phyloP scores from a whole-genome alignment of 164 flowering plant species.

The Vitis riparia region DNA sequence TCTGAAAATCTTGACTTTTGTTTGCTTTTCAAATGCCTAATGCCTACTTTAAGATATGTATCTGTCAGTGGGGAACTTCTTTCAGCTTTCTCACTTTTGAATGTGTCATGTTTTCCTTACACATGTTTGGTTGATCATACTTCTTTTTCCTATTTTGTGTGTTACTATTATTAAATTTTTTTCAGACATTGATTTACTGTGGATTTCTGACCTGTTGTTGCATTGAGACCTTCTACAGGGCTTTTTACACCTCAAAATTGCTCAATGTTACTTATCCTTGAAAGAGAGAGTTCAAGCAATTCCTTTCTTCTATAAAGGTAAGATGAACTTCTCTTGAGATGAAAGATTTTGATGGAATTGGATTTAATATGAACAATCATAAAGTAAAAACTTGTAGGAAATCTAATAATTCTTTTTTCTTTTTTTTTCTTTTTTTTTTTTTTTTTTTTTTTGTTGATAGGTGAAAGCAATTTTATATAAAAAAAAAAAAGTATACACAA shows the following conservation, averaged over 20 bases:
- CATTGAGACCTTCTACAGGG: constrained; percentile 35
- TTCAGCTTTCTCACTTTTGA: no score
- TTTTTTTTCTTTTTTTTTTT: neutral
- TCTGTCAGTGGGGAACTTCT: no score
- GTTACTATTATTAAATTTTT: no score
- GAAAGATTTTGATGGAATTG: neutral
- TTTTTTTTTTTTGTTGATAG: neutral
- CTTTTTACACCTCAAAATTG: constrained; percentile 47
- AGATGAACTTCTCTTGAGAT: neutral
- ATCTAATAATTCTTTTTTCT: neutral
- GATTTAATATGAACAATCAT: neutral
- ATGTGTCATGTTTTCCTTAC: no score
- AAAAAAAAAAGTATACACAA: no score
- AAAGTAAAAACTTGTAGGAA: neutral
- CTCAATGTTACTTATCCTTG: constrained; percentile 48
- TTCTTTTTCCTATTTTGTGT: no score
- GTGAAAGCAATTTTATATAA: neutral
- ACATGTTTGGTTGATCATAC: no score
- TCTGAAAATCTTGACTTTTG: no score
- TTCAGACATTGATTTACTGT: neutral
- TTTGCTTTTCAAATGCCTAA: no score
- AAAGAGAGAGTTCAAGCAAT: constrained; percentile 46
- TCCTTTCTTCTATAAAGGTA: constrained; percentile 57
- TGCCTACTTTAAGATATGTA: no score
- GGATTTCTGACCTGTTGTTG: neutral